Percentiles rank a stretch among this genome's conserved stretches.
phyloP scores from a whole-genome alignment of 495 filamentous ascomycete species.

The Aspergillus panamensis region DNA sequence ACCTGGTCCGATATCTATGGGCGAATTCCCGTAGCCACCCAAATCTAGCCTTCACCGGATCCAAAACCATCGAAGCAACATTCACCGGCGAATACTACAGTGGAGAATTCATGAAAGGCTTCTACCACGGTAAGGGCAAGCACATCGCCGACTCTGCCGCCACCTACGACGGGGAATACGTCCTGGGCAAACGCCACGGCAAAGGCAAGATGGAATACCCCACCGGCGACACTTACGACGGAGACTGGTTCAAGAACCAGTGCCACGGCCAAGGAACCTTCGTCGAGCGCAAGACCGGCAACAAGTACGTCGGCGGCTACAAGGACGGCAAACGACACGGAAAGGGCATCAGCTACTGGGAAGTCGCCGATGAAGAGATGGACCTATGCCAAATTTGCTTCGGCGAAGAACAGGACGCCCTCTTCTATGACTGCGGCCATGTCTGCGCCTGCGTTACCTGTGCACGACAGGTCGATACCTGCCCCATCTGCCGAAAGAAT shows the following conservation, averaged over 20 bases:
- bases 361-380: slow-evolving; percentile 60
- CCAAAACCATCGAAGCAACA: slow-evolving; percentile 43
- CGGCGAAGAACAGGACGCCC: slow-evolving; percentile 56
- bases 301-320: slow-evolving; percentile 62
- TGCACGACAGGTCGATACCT: slow-evolving; percentile 58
- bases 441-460: slow-evolving; percentile 61
- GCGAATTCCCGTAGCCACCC: slow-evolving; percentile 43
- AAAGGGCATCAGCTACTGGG: slow-evolving; percentile 60
- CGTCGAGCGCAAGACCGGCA: slow-evolving; percentile 56
- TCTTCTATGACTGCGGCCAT: slow-evolving; percentile 66
- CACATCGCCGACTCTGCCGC: slow-evolving; percentile 53
- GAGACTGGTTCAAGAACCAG: slow-evolving; percentile 53
- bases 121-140: slow-evolving; percentile 50
- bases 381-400: slow-evolving; percentile 64
- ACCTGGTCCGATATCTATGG: slow-evolving; percentile 46
- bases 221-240: slow-evolving; percentile 60
- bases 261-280: slow-evolving; percentile 59
- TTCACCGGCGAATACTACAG: slow-evolving; percentile 50
- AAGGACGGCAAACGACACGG: slow-evolving; percentile 60
- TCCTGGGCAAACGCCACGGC: slow-evolving; percentile 51
- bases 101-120: slow-evolving; percentile 46
- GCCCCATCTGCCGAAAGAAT: slow-evolving; percentile 61
- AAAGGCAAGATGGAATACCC: slow-evolving; percentile 57
- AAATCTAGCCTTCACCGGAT: slow-evolving; percentile 42
- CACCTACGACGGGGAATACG: slow-evolving; percentile 54